These are phyloP conservation scores for Picea engelmannii DNA, from an alignment of 83 land plant species.

Conservation along the genomic window DNA sequence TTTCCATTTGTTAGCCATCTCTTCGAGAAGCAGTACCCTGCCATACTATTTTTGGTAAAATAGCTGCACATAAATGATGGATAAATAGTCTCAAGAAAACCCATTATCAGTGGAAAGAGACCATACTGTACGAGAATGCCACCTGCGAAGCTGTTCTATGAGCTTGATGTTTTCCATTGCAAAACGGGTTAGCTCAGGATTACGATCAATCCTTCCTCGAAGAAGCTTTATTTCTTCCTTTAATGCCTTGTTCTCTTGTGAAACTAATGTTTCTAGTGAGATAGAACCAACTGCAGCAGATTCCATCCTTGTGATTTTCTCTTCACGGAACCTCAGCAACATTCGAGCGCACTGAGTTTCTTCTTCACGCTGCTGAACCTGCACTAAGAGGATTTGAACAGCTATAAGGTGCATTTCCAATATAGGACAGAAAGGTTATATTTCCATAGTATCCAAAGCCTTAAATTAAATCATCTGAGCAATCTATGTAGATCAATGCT, in stretches of 20 bases:
- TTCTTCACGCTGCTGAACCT: slow-evolving; percentile 26
- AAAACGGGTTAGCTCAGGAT: slow-evolving; percentile 52
- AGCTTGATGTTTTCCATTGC: slow-evolving; percentile 57
- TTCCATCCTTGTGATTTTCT: slow-evolving; percentile 43
- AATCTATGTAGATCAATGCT: background rate
- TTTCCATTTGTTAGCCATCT: no score
- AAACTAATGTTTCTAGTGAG: slow-evolving; percentile 15
- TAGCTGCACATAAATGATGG: no score
- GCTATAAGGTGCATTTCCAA: background rate
- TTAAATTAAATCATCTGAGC: background rate
- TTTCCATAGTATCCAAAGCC: background rate
- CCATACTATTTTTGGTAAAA: no score
- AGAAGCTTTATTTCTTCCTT: slow-evolving; percentile 36
- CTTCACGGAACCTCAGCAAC: slow-evolving; percentile 51
- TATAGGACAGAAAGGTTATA: background rate
- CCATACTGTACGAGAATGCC: background rate
- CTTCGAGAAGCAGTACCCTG: no score
- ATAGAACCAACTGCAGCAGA: slow-evolving; percentile 19
- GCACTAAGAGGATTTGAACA: background rate
- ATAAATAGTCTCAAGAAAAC: background rate
- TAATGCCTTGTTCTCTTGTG: slow-evolving; percentile 34
- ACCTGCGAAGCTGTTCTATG: slow-evolving; percentile 41
- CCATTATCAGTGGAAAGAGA: background rate
- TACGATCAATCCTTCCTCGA: slow-evolving; percentile 35
- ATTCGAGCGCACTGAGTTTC: slow-evolving; percentile 40